Conservation (phyloP, 2,329 filamentous ascomycete genomes). For the Coniella vitis region DNA sequence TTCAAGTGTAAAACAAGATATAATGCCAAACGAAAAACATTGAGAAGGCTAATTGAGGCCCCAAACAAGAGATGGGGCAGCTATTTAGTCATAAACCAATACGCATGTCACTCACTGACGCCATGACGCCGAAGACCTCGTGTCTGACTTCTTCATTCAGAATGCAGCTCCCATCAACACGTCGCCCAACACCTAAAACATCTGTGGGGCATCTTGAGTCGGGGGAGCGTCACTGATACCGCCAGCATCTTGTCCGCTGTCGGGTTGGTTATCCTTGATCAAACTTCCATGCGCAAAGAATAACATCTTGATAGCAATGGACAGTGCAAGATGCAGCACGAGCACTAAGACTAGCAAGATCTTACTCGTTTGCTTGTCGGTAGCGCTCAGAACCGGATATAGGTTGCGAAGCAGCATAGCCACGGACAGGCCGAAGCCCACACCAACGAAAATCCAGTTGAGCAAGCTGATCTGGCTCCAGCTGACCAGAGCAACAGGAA, state of each 20-base stretch:
- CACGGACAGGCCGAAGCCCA: slow-evolving; percentile 78
- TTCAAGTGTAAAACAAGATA: too few relatives aligned
- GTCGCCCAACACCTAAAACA: not conserved
- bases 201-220: slow-evolving; percentile 3
- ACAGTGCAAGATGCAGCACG: slow-evolving; percentile 77
- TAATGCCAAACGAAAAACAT: too few relatives aligned
- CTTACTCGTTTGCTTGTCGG: slow-evolving; percentile 87
- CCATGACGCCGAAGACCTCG: slow-evolving; percentile 3
- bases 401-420: slow-evolving; percentile 79
- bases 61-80: not conserved
- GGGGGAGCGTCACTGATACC: slow-evolving; percentile 8
- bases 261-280: slow-evolving; percentile 24
- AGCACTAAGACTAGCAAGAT: slow-evolving; percentile 78
- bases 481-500: slow-evolving; percentile 83
- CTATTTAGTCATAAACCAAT: slow-evolving; percentile 3
- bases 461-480: slow-evolving; percentile 81
- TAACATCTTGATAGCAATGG: slow-evolving; percentile 89
- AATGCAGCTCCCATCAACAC: not conserved
- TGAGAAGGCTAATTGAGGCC: not conserved
- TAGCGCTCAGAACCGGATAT: slow-evolving; percentile 86
- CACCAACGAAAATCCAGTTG: slow-evolving; percentile 88
- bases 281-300: slow-evolving; percentile 85
- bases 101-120: slow-evolving; percentile 9
- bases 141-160: not conserved
- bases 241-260: slow-evolving; percentile 13